Base-by-base conservation (phyloP, 768 basidiomycete species). In the Phylloporus sp. region DNA sequence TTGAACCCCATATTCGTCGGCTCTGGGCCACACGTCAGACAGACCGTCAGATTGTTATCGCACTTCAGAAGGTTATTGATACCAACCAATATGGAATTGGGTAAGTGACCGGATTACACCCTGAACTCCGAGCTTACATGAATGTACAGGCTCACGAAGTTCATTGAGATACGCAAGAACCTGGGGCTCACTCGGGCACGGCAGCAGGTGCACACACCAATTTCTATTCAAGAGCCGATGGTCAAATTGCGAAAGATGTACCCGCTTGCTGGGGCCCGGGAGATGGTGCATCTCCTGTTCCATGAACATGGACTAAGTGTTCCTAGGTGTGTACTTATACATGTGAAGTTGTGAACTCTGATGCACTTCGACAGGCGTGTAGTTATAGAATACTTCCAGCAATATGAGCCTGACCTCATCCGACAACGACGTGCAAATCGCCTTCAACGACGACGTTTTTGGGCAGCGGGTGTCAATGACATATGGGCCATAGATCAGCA, bases 401-500 rank as follows among this genome's bases (percentile, higher is more conserved):
- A 24, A 4, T 27, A 43, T 43, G 42, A 43, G 52, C 60, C 59
- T 12, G 52, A 66, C 2, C 56, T 59, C 1, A 62, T 74, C 1
- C 13, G 32, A 2, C 34, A 36, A 18, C 55, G 66, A 0, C 58
- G 56, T 28, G 34, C 40, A 3, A 23, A 52, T 4, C 50, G 56
- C 0, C 66, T 77, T 22, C 59, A 60, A 15, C 60, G 70, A 0
- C 55, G 58, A 5, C 52, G 50, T 0, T 78, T 72, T 45, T 74
- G 62, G 56, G 63, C 72, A 3, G 75, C 76, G 6, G 77, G 77
- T 1, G 66, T 75, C 0, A 77, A 70, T 28, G 72, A 79, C 43
- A 38, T 39, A 2, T 38, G 36, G 36, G 46, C 46, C 1, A 6
- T 39, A 0, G 38, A 54, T 3, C 45, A 54, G 2, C 45, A 54